Conservation (phyloP, 345 rosid species). For the Laguncularia racemosa region DNA sequence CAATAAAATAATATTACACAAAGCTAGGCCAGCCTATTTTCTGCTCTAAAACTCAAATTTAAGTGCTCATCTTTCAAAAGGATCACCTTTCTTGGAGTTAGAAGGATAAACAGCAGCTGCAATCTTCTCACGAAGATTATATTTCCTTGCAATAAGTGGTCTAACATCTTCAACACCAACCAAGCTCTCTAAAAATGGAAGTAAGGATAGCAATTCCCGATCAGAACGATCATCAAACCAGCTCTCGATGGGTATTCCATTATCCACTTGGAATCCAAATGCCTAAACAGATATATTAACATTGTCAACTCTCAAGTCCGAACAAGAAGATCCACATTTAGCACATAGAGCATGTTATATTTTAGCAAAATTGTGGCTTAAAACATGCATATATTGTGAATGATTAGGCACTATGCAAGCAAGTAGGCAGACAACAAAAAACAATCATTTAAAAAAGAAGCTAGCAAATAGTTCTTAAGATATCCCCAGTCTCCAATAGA, state of each 20-base stretch:
- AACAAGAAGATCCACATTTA: background rate
- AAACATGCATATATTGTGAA: too few relatives aligned
- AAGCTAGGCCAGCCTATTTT: background rate
- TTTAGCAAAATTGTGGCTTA: too few relatives aligned
- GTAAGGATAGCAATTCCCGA: conserved; percentile 66
- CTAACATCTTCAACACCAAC: conserved; percentile 88
- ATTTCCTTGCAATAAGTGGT: conserved; percentile 74
- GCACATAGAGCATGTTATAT: background rate
- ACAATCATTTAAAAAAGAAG: too few relatives aligned
- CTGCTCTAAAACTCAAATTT: background rate
- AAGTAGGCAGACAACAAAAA: too few relatives aligned
- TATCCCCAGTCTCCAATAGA: too few relatives aligned
- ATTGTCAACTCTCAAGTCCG: background rate
- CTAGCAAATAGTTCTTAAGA: too few relatives aligned
- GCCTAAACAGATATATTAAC: conserved; percentile 39
- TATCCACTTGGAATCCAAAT: conserved; percentile 98
- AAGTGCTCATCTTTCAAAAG: conserved; percentile 39
- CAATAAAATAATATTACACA: conserved; percentile 9
- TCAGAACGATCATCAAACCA: conserved; percentile 89
- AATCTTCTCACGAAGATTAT: conserved; percentile 65
- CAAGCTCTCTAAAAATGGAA: conserved; percentile 90
- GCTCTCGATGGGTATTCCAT: conserved; percentile 96
- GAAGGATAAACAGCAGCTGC: conserved; percentile 70
- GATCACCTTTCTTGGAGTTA: conserved; percentile 33
- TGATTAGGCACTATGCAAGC: too few relatives aligned